Evolutionary conservation across 2,329 filamentous ascomycete species (phyloP).

Genomic region (Leptographium galeiforme): DNA sequence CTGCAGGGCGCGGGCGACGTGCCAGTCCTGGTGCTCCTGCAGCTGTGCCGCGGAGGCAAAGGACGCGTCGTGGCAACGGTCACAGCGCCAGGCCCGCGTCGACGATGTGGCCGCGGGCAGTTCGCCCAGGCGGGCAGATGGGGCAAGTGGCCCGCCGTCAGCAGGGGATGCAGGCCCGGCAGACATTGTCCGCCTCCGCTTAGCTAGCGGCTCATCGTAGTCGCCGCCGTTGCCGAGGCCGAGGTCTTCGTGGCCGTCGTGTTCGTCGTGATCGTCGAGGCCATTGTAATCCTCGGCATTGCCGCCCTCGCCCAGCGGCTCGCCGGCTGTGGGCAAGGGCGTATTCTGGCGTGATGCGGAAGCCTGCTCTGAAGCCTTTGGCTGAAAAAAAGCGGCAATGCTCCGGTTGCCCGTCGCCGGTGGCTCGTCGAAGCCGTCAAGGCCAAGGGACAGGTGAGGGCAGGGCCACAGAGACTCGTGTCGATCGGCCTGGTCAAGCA

Average conservation of each 20-base stretch:
- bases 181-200: slow-evolving; percentile 3
- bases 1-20: slow-evolving; percentile 79
- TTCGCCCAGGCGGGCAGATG: neutral
- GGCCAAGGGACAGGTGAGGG: slow-evolving; percentile 74
- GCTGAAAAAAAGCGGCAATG: slow-evolving; percentile 62
- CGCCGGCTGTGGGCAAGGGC: neutral
- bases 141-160: neutral
- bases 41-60: slow-evolving; percentile 37
- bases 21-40: slow-evolving; percentile 82
- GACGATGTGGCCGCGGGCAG: slow-evolving; percentile 6
- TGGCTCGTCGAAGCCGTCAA: slow-evolving; percentile 86
- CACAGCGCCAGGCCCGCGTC: slow-evolving; percentile 31
- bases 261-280: neutral
- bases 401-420: slow-evolving; percentile 71
- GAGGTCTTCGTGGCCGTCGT: neutral
- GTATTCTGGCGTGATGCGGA: neutral
- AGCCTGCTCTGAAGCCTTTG: neutral
- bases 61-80: slow-evolving; percentile 50
- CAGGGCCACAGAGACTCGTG: slow-evolving; percentile 84
- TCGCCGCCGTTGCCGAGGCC: neutral
- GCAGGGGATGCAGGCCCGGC: neutral
- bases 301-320: neutral
- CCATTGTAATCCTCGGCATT: neutral
- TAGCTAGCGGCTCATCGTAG: slow-evolving; percentile 1
- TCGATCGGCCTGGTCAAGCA: slow-evolving; percentile 63